Percentiles rank a stretch among this genome's conserved stretches.
These are phyloP conservation scores for Xylaria sp. DNA, from an alignment of 2,329 filamentous ascomycete genomes.

Conservation along the genomic window DNA sequence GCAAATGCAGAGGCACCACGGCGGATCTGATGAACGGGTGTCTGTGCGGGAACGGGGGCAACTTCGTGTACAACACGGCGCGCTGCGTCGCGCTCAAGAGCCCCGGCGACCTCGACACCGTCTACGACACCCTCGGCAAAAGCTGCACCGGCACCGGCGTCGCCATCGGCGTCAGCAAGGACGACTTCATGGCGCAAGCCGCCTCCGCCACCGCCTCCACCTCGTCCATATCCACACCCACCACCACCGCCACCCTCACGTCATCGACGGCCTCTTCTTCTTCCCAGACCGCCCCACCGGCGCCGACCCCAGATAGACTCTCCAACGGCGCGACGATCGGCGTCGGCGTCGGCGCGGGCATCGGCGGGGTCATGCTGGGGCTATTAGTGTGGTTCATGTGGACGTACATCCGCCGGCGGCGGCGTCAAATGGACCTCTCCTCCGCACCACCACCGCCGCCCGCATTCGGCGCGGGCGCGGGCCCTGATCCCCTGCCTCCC, in stretches of 20 bases:
- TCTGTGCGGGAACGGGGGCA: constrained; percentile 52
- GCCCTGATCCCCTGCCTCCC: neutral
- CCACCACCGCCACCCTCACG: constrained; percentile 16
- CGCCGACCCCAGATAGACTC: constrained; percentile 28
- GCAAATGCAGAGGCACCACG: constrained; percentile 46
- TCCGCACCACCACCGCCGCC: neutral
- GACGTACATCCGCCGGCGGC: constrained; percentile 29
- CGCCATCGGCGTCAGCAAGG: constrained; percentile 45
- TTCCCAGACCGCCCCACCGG: constrained; percentile 8
- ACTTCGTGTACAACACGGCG: constrained; percentile 53
- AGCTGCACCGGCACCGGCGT: constrained; percentile 50
- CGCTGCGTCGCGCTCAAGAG: constrained; percentile 46
- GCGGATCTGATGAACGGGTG: constrained; percentile 49
- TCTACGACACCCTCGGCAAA: constrained; percentile 47
- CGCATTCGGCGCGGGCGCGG: constrained; percentile 2
- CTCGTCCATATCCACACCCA: constrained; percentile 17
- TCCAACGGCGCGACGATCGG: constrained; percentile 44
- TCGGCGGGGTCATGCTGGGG: constrained; percentile 29
- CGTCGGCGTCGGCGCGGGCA: constrained; percentile 43
- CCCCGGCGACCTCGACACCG: constrained; percentile 42
- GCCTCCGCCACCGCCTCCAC: constrained; percentile 26
- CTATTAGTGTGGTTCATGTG: constrained; percentile 36
- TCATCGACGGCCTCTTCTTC: constrained; percentile 14
- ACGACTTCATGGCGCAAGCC: constrained; percentile 45
- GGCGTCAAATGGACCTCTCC: neutral